Percentiles rank a stretch among this genome's conserved stretches.
Conservation (phyloP, 306 rosid genomes). For the Vicia sativa region DNA sequence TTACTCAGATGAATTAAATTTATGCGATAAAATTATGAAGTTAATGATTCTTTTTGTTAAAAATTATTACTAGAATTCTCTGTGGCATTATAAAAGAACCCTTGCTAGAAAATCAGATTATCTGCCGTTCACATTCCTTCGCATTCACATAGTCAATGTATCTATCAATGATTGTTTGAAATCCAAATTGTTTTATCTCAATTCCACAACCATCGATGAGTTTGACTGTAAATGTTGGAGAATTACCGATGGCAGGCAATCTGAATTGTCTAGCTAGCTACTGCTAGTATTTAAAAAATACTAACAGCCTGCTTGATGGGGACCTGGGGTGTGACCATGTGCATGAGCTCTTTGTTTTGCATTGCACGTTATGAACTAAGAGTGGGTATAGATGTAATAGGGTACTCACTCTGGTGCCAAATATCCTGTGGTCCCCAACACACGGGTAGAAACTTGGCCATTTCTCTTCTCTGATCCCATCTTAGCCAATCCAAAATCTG, state of each 20-base stretch:
- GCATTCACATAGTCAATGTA: not conserved
- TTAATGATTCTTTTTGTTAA: not conserved
- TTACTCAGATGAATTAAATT: slow-evolving; percentile 1
- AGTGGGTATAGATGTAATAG: slow-evolving; percentile 34
- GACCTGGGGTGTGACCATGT: slow-evolving; percentile 52
- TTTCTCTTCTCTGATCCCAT: slow-evolving; percentile 84
- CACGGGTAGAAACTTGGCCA: slow-evolving; percentile 83
- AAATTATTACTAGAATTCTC: not conserved
- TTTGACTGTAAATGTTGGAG: not conserved
- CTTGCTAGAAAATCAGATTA: not conserved
- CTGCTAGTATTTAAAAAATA: slow-evolving; percentile 14
- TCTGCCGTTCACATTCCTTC: not conserved
- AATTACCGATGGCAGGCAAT: not conserved
- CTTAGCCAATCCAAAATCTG: slow-evolving; percentile 86
- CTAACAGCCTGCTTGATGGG: slow-evolving; percentile 52
- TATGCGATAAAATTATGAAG: not conserved
- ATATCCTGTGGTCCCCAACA: slow-evolving; percentile 94
- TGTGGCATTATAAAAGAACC: not conserved
- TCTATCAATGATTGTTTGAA: not conserved
- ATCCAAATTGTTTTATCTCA: not conserved
- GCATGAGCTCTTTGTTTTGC: slow-evolving; percentile 46
- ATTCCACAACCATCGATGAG: not conserved
- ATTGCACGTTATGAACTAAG: slow-evolving; percentile 35
- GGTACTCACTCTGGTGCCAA: slow-evolving; percentile 89
- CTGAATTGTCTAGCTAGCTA: not conserved